phyloP scores from a whole-genome alignment of 192 early-diverging fungal genomes.

The Linnemannia schmuckeri region DNA sequence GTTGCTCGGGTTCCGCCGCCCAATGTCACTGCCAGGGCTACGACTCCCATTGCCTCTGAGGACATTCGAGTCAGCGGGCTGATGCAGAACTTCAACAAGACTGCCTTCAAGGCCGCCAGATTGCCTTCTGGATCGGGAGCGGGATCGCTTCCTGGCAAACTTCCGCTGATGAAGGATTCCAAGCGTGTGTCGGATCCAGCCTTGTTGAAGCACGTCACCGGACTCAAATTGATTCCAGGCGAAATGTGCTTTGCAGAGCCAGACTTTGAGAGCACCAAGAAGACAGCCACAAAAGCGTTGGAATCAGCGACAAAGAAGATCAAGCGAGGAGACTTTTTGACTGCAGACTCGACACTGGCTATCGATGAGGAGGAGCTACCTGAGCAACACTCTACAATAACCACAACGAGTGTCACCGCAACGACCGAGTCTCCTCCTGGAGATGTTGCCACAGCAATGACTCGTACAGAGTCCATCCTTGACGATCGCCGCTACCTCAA shows the following conservation, averaged over 20 bases:
- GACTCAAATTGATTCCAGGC: conserved; percentile 45
- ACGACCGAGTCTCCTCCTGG: neutral
- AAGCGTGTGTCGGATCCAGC: conserved; percentile 5
- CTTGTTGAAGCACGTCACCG: conserved; percentile 35
- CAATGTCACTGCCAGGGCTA: conserved; percentile 52
- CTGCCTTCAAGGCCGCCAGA: neutral
- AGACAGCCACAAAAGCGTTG: conserved; percentile 22
- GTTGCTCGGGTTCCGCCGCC: conserved; percentile 62
- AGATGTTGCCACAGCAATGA: conserved; percentile 32
- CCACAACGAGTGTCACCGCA: neutral
- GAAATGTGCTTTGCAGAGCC: conserved; percentile 39
- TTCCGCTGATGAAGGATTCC: conserved; percentile 1
- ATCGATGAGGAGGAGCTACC: conserved; percentile 1
- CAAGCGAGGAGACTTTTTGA: conserved; percentile 20
- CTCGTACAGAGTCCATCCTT: conserved; percentile 47
- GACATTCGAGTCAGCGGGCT: conserved; percentile 36
- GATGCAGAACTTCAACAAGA: conserved; percentile 5
- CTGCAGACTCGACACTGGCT: conserved; percentile 20
- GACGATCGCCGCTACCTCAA: conserved; percentile 43
- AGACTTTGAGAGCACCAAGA: conserved; percentile 25
- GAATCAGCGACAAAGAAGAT: conserved; percentile 21
- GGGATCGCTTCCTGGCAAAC: neutral
- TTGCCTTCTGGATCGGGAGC: neutral
- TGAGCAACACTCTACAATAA: neutral
- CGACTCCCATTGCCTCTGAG: conserved; percentile 58